Conservation (phyloP, 129 eudicot species). For the Ambrosia trifida region DNA sequence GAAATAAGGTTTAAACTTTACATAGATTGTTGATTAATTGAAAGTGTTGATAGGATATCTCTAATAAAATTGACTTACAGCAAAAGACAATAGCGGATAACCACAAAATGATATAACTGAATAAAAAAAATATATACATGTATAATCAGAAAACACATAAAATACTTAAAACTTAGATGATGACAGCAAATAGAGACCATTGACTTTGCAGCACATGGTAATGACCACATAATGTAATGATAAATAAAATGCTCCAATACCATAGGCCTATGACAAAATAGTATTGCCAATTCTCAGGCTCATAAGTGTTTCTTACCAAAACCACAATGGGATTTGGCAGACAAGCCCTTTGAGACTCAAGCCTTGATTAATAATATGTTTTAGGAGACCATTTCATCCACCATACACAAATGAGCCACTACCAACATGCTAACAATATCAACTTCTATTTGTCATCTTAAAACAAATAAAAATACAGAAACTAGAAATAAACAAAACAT, state of each 20-base stretch:
- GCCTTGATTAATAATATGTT: slow-evolving; percentile 53
- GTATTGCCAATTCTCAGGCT: slow-evolving; percentile 70
- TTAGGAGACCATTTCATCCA: slow-evolving; percentile 48
- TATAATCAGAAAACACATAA: neutral
- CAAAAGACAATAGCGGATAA: no score
- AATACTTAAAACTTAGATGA: neutral
- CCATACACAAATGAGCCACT: slow-evolving; percentile 20
- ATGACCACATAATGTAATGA: slow-evolving; percentile 18
- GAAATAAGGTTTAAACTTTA: no score
- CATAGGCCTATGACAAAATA: slow-evolving; percentile 78
- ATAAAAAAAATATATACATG: neutral
- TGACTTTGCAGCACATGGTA: neutral
- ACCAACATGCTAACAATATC: slow-evolving; percentile 16
- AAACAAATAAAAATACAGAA: neutral
- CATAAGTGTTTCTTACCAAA: slow-evolving; percentile 51
- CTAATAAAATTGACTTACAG: no score
- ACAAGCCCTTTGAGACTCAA: slow-evolving; percentile 74
- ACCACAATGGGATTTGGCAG: slow-evolving; percentile 35
- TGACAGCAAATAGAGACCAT: neutral
- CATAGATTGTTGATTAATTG: no score
- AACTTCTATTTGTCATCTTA: neutral
- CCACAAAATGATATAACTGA: no score
- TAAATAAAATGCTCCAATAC: slow-evolving; percentile 50
- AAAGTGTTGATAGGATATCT: no score
- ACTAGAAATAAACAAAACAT: neutral